These are phyloP conservation scores for Flueggea neowawraea DNA, from an alignment of 441 rosid species.

Conservation along the genomic window DNA sequence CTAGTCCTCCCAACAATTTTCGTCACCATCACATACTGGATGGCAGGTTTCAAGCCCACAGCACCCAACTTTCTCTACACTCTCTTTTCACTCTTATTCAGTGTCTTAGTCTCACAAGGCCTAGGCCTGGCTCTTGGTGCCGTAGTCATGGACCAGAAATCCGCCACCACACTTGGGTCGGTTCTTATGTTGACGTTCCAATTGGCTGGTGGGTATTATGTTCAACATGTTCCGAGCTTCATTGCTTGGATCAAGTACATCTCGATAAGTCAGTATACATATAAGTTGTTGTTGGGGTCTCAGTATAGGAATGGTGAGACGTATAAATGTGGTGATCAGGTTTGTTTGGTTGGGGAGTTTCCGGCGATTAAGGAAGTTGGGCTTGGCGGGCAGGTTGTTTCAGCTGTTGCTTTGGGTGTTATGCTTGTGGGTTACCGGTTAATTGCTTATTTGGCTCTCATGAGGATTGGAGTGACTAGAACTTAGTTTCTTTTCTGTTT, in stretches of 20 bases:
- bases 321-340: slow-evolving; percentile 22
- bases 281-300: slow-evolving; percentile 38
- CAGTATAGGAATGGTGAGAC: slow-evolving; percentile 36
- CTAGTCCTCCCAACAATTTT: slow-evolving; percentile 56
- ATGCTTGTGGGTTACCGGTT: slow-evolving; percentile 45
- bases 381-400: slow-evolving; percentile 26
- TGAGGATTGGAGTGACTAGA: slow-evolving; percentile 26
- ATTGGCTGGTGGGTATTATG: slow-evolving; percentile 44
- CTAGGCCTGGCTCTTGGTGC: slow-evolving; percentile 60
- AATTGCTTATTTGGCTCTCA: slow-evolving; percentile 43
- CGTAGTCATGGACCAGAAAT: slow-evolving; percentile 37
- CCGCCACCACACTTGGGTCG: slow-evolving; percentile 37
- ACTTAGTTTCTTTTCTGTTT: slow-evolving; percentile 1
- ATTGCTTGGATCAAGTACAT: slow-evolving; percentile 43
- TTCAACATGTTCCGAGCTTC: slow-evolving; percentile 46
- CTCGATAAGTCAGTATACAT: slow-evolving; percentile 32
- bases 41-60: slow-evolving; percentile 57
- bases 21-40: slow-evolving; percentile 57
- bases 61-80: slow-evolving; percentile 35
- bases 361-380: slow-evolving; percentile 38
- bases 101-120: slow-evolving; percentile 42
- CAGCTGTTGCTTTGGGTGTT: slow-evolving; percentile 27
- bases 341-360: slow-evolving; percentile 42
- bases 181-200: slow-evolving; percentile 34
- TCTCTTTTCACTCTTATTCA: slow-evolving; percentile 31